A percentile compares a stretch with the other conserved stretches of the same genome.
Evolutionary conservation across 257 asterid species (phyloP).

Genomic region (Plantago elongata): DNA sequence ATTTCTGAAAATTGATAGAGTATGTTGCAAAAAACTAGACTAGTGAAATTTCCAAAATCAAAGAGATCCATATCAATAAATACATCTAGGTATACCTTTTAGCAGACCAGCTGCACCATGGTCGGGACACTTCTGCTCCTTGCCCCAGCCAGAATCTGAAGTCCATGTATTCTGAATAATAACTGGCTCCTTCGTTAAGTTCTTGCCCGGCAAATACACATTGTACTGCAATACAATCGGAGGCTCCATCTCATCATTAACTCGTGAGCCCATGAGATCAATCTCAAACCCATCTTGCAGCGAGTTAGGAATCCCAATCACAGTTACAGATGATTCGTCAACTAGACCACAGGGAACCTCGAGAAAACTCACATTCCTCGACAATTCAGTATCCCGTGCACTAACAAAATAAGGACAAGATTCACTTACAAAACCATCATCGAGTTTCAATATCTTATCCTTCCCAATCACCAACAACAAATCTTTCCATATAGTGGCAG

Average conservation of each 20-base stretch:
- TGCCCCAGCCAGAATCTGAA: constrained; percentile 75
- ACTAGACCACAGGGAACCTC: constrained; percentile 84
- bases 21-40: not conserved
- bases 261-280: constrained; percentile 55
- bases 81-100: constrained; percentile 35
- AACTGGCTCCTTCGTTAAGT: constrained; percentile 70
- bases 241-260: constrained; percentile 46
- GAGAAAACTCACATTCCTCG: constrained; percentile 31
- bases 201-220: constrained; percentile 65
- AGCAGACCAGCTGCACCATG: constrained; percentile 34
- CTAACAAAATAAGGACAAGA: constrained; percentile 57
- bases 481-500: constrained; percentile 49
- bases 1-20: not conserved
- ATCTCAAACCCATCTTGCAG: constrained; percentile 53
- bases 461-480: constrained; percentile 31
- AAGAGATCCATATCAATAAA: not conserved
- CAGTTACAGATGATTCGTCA: constrained; percentile 76
- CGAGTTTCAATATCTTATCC: constrained; percentile 26
- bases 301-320: constrained; percentile 71
- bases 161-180: constrained; percentile 78
- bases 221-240: constrained; percentile 64
- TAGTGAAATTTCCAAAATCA: not conserved
- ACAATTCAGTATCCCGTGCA: constrained; percentile 24
- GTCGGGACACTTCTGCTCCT: constrained; percentile 80
- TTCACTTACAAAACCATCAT: constrained; percentile 17